Evolutionary conservation across 2,329 filamentous ascomycete species (phyloP).

Genomic region (Botrytis deweyae): DNA sequence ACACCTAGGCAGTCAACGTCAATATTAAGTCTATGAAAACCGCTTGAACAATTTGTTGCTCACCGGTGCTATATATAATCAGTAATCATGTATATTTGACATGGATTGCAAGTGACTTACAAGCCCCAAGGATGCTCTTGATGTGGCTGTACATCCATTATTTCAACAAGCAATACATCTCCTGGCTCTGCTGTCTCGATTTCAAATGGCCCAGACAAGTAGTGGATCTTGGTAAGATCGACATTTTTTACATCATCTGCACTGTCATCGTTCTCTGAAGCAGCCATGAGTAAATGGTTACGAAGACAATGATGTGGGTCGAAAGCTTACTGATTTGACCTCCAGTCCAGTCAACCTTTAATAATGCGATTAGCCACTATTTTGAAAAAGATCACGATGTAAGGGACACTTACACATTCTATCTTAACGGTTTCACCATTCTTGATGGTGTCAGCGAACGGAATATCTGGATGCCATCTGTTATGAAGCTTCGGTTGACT

Average conservation of each 20-base stretch:
- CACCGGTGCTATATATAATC: conserved; percentile 13
- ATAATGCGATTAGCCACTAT: conserved; percentile 4
- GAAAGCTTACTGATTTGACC: conserved; percentile 73
- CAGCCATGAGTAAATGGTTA: neutral
- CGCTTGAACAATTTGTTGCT: neutral
- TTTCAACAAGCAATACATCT: conserved; percentile 77
- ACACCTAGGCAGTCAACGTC: conserved; percentile 30
- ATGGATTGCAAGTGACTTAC: conserved; percentile 58
- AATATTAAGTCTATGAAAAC: neutral
- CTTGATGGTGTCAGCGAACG: conserved; percentile 68
- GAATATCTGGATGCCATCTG: conserved; percentile 90
- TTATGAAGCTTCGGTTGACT: conserved; percentile 76
- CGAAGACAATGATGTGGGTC: neutral
- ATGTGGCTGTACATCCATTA: conserved; percentile 89
- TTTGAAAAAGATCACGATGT: conserved; percentile 9
- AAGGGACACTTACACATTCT: conserved; percentile 60
- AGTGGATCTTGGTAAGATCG: conserved; percentile 81
- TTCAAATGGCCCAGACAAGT: conserved; percentile 86
- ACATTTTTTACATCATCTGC: conserved; percentile 87
- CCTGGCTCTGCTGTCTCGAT: conserved; percentile 81
- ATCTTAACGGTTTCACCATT: conserved; percentile 90
- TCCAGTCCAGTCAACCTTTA: conserved; percentile 51
- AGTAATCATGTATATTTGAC: neutral
- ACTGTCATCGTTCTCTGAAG: conserved; percentile 71
- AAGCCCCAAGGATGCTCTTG: conserved; percentile 88